phyloP scores from a whole-genome alignment of 1,139 yeast species.

The Hansenula anomala region DNA sequence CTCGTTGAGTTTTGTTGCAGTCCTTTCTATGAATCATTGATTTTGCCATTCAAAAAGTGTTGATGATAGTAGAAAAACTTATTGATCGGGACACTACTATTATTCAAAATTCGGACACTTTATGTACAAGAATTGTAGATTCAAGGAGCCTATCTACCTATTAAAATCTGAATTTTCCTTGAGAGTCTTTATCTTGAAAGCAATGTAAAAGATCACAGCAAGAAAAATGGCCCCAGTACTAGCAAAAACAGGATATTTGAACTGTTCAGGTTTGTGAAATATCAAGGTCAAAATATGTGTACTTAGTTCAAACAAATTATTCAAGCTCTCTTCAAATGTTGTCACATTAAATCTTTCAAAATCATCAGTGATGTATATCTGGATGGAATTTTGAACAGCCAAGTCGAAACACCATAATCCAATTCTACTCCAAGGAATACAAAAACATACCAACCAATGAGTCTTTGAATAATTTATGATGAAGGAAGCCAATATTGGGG shows the following conservation, averaged over 20 bases:
- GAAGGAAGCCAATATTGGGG: conserved; percentile 14
- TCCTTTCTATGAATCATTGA: too few relatives aligned
- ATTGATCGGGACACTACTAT: too few relatives aligned
- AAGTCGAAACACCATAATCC: conserved; percentile 38
- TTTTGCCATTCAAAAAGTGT: too few relatives aligned
- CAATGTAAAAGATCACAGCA: conserved; percentile 18
- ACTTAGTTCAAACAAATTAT: conserved; percentile 27
- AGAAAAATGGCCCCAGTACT: conserved; percentile 20
- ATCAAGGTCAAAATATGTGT: conserved; percentile 28
- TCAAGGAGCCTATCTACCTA: too few relatives aligned
- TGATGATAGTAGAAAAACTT: too few relatives aligned
- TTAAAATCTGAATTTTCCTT: neutral
- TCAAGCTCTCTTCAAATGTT: conserved; percentile 30
- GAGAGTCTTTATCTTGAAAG: conserved; percentile 8
- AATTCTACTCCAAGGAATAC: conserved; percentile 30
- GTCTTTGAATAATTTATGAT: conserved; percentile 6
- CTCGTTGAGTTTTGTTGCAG: too few relatives aligned
- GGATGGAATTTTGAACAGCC: conserved; percentile 28
- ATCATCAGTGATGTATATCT: conserved; percentile 25
- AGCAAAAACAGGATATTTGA: conserved; percentile 25
- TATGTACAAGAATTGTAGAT: too few relatives aligned
- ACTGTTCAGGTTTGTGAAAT: conserved; percentile 26
- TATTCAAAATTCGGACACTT: too few relatives aligned
- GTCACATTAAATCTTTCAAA: conserved; percentile 28
- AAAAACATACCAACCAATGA: conserved; percentile 19